These are phyloP conservation scores for Trichoderma sp. DNA, from an alignment of 2,329 filamentous ascomycete genomes.

Conservation along the genomic window DNA sequence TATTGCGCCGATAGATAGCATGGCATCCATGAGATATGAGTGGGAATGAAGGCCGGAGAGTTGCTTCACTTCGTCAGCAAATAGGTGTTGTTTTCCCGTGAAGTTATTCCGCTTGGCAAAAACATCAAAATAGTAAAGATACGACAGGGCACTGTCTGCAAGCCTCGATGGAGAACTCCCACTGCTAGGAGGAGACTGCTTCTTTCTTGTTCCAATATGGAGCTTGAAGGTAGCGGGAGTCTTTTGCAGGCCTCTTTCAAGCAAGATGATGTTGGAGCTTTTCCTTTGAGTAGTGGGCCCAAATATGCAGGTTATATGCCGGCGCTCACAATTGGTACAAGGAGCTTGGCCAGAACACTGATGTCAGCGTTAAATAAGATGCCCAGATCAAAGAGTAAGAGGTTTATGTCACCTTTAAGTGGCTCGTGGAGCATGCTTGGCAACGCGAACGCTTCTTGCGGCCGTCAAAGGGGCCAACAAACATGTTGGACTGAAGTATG, in stretches of 20 bases:
- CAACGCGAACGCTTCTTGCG: slow-evolving; percentile 39
- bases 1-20: slow-evolving; percentile 38
- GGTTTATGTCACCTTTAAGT: slow-evolving; percentile 37
- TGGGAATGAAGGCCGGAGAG: slow-evolving; percentile 27
- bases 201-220: neutral
- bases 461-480: slow-evolving; percentile 39
- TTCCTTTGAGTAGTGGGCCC: neutral
- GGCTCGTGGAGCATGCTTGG: slow-evolving; percentile 35
- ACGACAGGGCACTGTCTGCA: slow-evolving; percentile 28
- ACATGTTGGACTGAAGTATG: slow-evolving; percentile 28
- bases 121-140: slow-evolving; percentile 36
- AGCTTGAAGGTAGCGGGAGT: neutral
- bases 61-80: slow-evolving; percentile 30
- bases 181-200: neutral
- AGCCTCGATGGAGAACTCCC: neutral
- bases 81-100: slow-evolving; percentile 17
- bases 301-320: slow-evolving; percentile 32
- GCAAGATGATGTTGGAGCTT: slow-evolving; percentile 26
- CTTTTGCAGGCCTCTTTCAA: slow-evolving; percentile 29
- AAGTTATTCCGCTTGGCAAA: slow-evolving; percentile 37
- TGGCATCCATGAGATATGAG: slow-evolving; percentile 33
- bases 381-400: neutral
- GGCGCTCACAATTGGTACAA: slow-evolving; percentile 37
- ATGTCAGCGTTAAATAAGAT: neutral
- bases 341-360: slow-evolving; percentile 40